phyloP scores from a whole-genome alignment of 1,284 basidiomycete species.

The Lentinus polychrous region DNA sequence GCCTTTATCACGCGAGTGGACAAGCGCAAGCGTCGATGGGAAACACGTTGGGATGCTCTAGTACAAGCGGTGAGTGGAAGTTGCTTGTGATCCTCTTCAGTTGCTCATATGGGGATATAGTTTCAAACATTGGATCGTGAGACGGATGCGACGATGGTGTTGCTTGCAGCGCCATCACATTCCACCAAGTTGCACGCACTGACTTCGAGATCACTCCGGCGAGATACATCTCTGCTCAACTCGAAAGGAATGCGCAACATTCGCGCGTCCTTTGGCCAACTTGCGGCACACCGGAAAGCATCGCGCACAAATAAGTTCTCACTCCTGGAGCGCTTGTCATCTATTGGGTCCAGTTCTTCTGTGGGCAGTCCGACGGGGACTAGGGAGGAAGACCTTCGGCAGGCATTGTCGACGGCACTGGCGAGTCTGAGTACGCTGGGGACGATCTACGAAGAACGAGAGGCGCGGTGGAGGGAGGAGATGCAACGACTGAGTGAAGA shows the following conservation, averaged over 20 bases:
- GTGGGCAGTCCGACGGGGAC: constrained; percentile 50
- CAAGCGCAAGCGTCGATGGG: constrained; percentile 64
- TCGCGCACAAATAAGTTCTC: constrained; percentile 45
- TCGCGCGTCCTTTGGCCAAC: constrained; percentile 47
- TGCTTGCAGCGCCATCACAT: constrained; percentile 69
- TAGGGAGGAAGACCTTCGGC: constrained; percentile 55
- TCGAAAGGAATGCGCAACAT: constrained; percentile 45
- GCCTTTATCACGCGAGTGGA: constrained; percentile 56
- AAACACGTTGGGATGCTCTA: constrained; percentile 65
- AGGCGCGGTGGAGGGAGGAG: constrained; percentile 63
- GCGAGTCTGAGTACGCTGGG: constrained; percentile 56
- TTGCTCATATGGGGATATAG: constrained; percentile 28
- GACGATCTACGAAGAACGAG: constrained; percentile 58
- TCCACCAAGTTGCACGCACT: constrained; percentile 54
- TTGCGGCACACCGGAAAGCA: constrained; percentile 49
- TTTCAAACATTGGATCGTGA: constrained; percentile 73
- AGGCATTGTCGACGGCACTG: constrained; percentile 56
- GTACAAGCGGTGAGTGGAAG: constrained; percentile 53
- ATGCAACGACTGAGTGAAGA: constrained; percentile 59
- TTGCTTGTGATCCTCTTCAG: background rate
- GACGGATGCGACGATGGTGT: constrained; percentile 68
- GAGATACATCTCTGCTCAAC: constrained; percentile 38
- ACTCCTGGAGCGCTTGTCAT: constrained; percentile 48
- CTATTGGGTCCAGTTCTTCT: constrained; percentile 31
- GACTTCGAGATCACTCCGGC: constrained; percentile 60